phyloP scores from a whole-genome alignment of 495 filamentous ascomycete genomes.

The Aspergillus incahuasiensis region DNA sequence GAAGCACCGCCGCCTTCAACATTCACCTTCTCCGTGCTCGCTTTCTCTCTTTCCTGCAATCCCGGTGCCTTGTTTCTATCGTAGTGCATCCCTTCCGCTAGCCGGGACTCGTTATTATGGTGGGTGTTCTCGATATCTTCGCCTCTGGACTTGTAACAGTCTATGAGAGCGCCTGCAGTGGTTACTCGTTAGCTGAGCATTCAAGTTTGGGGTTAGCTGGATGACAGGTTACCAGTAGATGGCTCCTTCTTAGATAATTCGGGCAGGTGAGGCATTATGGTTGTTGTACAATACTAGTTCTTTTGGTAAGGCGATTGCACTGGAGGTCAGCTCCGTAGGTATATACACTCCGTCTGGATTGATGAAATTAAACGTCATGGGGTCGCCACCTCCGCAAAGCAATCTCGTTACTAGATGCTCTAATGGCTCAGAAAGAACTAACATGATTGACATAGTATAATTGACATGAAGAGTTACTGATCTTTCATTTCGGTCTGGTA shows the following conservation, averaged over 20 bases:
- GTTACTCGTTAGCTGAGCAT: not conserved
- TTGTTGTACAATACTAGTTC: not conserved
- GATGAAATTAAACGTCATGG: not conserved
- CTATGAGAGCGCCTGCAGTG: not conserved
- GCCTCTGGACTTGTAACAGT: not conserved
- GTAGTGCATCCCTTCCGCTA: slow-evolving; percentile 1
- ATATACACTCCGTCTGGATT: not conserved
- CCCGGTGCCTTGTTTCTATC: not conserved
- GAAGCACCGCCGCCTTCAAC: slow-evolving; percentile 1
- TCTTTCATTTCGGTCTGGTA: too few species aligned
- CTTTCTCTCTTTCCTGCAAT: not conserved
- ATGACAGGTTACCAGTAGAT: not conserved
- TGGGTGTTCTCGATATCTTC: not conserved
- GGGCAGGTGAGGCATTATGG: not conserved
- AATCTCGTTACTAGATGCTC: too few species aligned
- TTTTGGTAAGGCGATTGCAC: not conserved
- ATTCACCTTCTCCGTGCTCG: not conserved
- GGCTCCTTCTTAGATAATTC: slow-evolving; percentile 5
- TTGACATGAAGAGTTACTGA: too few species aligned
- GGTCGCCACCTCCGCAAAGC: not conserved
- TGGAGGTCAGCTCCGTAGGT: not conserved
- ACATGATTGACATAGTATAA: too few species aligned
- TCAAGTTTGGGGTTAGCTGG: not conserved
- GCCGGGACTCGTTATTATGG: not conserved
- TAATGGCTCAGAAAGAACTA: too few species aligned